Base-by-base conservation (phyloP, 2,329 filamentous ascomycete genomes). In the Emmonsiellopsis sp. region DNA sequence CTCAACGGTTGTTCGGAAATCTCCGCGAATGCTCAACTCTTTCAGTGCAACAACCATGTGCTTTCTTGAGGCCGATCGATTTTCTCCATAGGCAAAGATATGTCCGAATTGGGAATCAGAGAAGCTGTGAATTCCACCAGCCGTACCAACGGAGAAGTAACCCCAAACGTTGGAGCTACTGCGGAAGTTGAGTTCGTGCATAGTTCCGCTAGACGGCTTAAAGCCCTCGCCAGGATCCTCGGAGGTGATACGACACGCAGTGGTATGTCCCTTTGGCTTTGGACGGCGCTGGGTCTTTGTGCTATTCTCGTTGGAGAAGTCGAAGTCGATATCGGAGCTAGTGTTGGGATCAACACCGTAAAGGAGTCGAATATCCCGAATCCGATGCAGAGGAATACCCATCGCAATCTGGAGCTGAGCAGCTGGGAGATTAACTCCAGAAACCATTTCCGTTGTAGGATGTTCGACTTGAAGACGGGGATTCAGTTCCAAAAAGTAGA, bases 21-120 rank as follows among this genome's bases (percentile, higher is more conserved):
- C 93, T 81, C 93, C 93, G 75, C 93, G 93, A 78, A 98, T 98
- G 77, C 92, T 98, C 74, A 98, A 75, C 75, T 98, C 93, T 79
- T 98, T 98, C 68, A 98, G 76, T 13, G 93, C 93, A 62, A 98
- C 87, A 62, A 98, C 91, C 93, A 98, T 98, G 78, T 98, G 94
- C 74, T 98, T 98, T 61, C 93, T 80, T 30, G 93, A 98, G 30
- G 93, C 91, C 50, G 90, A 86, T 71, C 93, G 85, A 77, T 94
- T 98, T 79, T 98, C 93, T 57, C 93, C 93, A 64, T 97, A 98
- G 51, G 93, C 94, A 72, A 98, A 98, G 63, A 98, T 98, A 75
- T 98, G 93, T 74, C 93, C 93, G 64, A 98, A 98, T 69, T 98
- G 93, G 67, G 88, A 94, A 77, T 98, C 93, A 7, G 93, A 97